Percentiles rank a stretch among this genome's conserved stretches.
phyloP scores from a whole-genome alignment of 805 yeast genomes.

The Saccharomyces kudriavzevii region DNA sequence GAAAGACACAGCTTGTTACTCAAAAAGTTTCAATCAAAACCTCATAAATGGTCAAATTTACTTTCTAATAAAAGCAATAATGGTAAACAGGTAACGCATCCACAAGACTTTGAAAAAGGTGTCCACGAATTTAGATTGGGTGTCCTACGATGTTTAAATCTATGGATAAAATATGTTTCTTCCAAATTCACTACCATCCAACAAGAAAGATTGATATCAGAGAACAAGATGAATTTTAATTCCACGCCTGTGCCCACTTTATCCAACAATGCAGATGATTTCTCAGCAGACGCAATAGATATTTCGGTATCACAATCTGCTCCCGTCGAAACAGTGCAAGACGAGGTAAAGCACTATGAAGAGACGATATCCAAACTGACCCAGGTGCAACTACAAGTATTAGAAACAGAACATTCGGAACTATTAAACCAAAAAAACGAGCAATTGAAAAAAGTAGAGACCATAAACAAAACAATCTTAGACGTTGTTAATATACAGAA shows the following conservation, averaged over 20 bases:
- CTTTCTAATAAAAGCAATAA: neutral
- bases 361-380: constrained; percentile 31
- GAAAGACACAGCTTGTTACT: constrained; percentile 31
- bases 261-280: neutral
- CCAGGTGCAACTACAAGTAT: constrained; percentile 49
- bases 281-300: constrained; percentile 20
- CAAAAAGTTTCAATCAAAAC: constrained; percentile 11
- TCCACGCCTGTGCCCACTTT: neutral
- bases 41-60: constrained; percentile 1
- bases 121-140: constrained; percentile 39
- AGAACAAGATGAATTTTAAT: neutral
- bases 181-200: constrained; percentile 42
- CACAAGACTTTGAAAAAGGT: neutral
- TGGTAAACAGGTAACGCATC: constrained; percentile 13
- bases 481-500: constrained; percentile 72
- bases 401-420: constrained; percentile 53
- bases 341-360: constrained; percentile 31
- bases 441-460: constrained; percentile 51
- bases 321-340: constrained; percentile 21
- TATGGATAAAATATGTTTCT: constrained; percentile 37
- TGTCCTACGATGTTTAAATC: constrained; percentile 41
- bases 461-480: constrained; percentile 51
- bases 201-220: constrained; percentile 35
- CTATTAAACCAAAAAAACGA: constrained; percentile 47
- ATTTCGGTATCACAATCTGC: constrained; percentile 26